phyloP scores from a whole-genome alignment of 2,329 filamentous ascomycete species.

The Clonostachys rosea region DNA sequence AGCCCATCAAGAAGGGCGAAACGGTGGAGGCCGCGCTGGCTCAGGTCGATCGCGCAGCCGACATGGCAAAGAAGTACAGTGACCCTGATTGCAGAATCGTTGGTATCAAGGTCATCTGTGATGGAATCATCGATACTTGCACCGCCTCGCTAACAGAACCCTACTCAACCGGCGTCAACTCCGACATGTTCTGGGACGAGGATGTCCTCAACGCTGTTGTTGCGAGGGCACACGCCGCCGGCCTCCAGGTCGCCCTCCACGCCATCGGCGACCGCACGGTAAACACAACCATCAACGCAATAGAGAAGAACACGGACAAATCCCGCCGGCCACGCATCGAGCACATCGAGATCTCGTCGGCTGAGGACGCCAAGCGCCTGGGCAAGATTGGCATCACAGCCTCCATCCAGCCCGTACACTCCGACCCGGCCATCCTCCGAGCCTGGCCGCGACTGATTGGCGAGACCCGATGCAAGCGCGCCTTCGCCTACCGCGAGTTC shows the following conservation, averaged over 20 bases:
- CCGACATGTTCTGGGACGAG: slow-evolving; percentile 49
- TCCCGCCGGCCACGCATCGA: slow-evolving; percentile 57
- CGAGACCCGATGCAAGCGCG: slow-evolving; percentile 44
- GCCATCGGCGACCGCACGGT: slow-evolving; percentile 61
- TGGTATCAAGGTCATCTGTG: slow-evolving; percentile 61
- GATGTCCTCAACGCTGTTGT: slow-evolving; percentile 49
- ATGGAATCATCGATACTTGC: slow-evolving; percentile 62
- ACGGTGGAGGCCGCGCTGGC: slow-evolving; percentile 30
- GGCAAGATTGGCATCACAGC: slow-evolving; percentile 56
- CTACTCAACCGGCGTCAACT: slow-evolving; percentile 42
- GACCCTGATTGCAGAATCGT: slow-evolving; percentile 40
- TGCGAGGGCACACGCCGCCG: slow-evolving; percentile 42
- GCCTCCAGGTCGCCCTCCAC: slow-evolving; percentile 58
- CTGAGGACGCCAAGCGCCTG: slow-evolving; percentile 49
- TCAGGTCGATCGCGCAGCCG: slow-evolving; percentile 45
- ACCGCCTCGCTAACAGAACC: slow-evolving; percentile 57
- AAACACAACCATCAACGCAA: slow-evolving; percentile 49
- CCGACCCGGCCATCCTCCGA: slow-evolving; percentile 55
- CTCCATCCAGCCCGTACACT: slow-evolving; percentile 53
- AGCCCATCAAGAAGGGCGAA: slow-evolving; percentile 42
- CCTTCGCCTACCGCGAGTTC: slow-evolving; percentile 61
- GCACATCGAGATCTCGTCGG: slow-evolving; percentile 56
- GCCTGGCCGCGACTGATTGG: slow-evolving; percentile 58
- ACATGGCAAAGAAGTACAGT: slow-evolving; percentile 28
- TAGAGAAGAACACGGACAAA: slow-evolving; percentile 35